Conservation (phyloP, 345 rosid species). For the Aquilaria yunnanensis region DNA sequence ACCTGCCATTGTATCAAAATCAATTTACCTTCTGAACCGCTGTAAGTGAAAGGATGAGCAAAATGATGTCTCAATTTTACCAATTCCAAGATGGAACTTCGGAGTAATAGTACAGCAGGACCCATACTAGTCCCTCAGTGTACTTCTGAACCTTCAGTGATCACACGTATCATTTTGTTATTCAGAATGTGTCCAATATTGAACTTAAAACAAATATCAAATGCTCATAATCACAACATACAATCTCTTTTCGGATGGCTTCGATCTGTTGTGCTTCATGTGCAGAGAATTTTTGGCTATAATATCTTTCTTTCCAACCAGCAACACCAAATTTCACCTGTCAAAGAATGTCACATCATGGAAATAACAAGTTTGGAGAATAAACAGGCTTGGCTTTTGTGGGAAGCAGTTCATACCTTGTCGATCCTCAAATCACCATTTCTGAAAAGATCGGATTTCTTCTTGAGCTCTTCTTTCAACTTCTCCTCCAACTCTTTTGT, state of each 20-base stretch:
- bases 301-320: constrained; percentile 24
- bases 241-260: constrained; percentile 11
- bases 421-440: constrained; percentile 6
- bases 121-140: constrained; percentile 23
- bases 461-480: constrained; percentile 7
- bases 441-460: constrained; percentile 16
- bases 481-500: constrained; percentile 18
- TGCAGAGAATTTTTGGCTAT: constrained; percentile 17
- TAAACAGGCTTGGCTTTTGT: background rate
- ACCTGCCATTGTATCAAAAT: constrained; percentile 9
- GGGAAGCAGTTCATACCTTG: constrained; percentile 8
- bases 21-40: background rate
- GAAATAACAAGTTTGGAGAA: background rate
- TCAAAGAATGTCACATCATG: background rate
- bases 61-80: constrained; percentile 5
- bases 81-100: constrained; percentile 28
- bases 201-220: background rate
- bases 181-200: background rate
- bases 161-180: background rate
- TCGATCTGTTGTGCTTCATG: background rate
- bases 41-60: background rate
- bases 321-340: constrained; percentile 17
- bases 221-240: constrained; percentile 1
- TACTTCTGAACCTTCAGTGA: constrained; percentile 17
- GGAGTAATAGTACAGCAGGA: constrained; percentile 17